Evolutionary conservation across 2,329 filamentous ascomycete genomes (phyloP).

Genomic region (Triangularia verruculosa): DNA sequence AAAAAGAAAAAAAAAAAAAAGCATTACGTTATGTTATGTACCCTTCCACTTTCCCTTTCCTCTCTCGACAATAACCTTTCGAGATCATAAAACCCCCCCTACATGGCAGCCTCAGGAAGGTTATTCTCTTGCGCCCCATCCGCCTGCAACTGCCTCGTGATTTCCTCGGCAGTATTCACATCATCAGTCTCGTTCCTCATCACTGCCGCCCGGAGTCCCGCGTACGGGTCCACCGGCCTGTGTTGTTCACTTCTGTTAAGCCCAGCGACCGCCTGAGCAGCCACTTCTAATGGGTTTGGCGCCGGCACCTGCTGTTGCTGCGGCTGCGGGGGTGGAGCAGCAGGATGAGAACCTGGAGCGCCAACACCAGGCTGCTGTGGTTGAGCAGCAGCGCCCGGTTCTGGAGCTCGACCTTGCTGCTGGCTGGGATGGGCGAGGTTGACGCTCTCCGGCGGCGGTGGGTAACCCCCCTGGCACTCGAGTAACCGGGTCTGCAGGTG

Average conservation of each 20-base stretch:
- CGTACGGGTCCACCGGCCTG: conserved; percentile 18
- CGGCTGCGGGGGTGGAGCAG: not conserved
- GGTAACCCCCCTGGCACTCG: conserved; percentile 78
- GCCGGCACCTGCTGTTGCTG: conserved; percentile 27
- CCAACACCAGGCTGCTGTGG: conserved; percentile 12
- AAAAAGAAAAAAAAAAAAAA: too few species aligned
- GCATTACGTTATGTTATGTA: too few species aligned
- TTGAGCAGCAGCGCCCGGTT: conserved; percentile 6
- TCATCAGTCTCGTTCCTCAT: conserved; percentile 41
- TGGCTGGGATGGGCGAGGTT: conserved; percentile 57
- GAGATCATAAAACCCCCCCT: too few species aligned
- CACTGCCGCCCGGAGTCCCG: conserved; percentile 36
- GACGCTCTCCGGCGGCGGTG: conserved; percentile 77
- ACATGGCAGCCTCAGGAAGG: conserved; percentile 33
- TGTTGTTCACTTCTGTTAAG: conserved; percentile 24
- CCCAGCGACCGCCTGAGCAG: conserved; percentile 46
- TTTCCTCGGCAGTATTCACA: conserved; percentile 49
- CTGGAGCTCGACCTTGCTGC: conserved; percentile 27
- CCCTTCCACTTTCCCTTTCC: too few species aligned
- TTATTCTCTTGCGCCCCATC: conserved; percentile 30
- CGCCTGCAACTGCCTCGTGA: conserved; percentile 51
- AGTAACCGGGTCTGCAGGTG: conserved; percentile 83
- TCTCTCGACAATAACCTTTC: too few species aligned
- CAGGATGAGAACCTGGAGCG: conserved; percentile 12
- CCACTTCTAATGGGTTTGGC: conserved; percentile 43